phyloP scores from a whole-genome alignment of 345 rosid species.

The Durio zibethinus region DNA sequence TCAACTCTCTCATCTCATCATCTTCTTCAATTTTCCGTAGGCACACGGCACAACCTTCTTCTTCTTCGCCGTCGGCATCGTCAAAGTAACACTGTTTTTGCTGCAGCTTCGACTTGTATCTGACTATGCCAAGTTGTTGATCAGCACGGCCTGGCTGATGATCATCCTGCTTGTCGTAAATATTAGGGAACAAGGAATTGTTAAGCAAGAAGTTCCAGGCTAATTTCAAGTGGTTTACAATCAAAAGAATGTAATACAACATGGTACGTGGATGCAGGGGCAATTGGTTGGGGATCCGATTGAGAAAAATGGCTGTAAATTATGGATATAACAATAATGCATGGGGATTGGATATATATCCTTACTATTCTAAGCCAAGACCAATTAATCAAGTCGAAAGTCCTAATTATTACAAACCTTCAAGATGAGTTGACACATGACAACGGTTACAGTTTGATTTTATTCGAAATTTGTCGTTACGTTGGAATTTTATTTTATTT shows the following conservation, averaged over 20 bases:
- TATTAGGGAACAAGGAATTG: not conserved
- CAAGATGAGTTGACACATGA: too few species aligned
- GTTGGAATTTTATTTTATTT: too few species aligned
- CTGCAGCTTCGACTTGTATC: not conserved
- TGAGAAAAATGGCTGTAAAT: not conserved
- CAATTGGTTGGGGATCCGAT: not conserved
- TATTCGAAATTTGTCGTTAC: too few species aligned
- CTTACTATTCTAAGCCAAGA: too few species aligned
- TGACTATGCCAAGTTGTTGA: not conserved
- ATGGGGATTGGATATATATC: too few species aligned
- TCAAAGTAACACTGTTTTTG: not conserved
- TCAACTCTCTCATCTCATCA: slow-evolving; percentile 28
- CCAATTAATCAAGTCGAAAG: too few species aligned
- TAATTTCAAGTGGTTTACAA: not conserved
- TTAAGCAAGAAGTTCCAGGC: slow-evolving; percentile 13
- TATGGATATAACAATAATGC: not conserved
- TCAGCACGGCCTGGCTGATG: not conserved
- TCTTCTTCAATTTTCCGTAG: slow-evolving; percentile 23
- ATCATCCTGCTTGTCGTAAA: not conserved
- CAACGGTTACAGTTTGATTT: too few species aligned
- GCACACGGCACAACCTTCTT: slow-evolving; percentile 29
- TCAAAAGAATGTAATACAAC: not conserved
- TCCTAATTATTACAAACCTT: too few species aligned
- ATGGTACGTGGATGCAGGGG: not conserved
- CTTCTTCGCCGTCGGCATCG: not conserved